phyloP scores from a whole-genome alignment of 768 basidiomycete species.

The Tremella yokohamensis region DNA sequence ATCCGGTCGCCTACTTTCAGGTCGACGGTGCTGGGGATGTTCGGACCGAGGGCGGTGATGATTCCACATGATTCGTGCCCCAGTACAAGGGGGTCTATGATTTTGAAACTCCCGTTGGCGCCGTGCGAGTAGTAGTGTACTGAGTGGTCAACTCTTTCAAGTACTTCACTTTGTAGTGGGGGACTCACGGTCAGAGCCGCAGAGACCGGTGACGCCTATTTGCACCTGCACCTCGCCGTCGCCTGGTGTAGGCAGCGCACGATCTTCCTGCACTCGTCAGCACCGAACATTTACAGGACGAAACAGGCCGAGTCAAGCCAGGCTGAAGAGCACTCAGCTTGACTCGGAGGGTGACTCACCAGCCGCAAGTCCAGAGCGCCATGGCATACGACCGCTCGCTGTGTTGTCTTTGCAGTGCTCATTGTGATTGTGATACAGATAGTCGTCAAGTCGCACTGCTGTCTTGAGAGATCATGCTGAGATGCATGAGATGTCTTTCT shows the following conservation, averaged over 20 bases:
- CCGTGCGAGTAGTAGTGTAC: constrained; percentile 89
- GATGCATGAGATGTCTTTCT: not conserved
- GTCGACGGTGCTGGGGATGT: constrained; percentile 39
- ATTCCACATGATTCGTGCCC: constrained; percentile 92
- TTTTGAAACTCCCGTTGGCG: constrained; percentile 85
- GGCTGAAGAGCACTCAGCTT: too few relatives aligned
- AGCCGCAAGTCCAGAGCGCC: constrained; percentile 76
- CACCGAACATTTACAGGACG: not conserved
- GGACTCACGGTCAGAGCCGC: constrained; percentile 59
- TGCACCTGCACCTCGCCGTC: constrained; percentile 74
- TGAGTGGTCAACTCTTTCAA: constrained; percentile 44
- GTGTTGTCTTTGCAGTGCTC: constrained; percentile 47
- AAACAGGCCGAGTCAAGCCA: too few relatives aligned
- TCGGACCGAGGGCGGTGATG: constrained; percentile 75
- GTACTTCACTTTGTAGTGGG: constrained; percentile 41
- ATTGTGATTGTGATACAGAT: constrained; percentile 1
- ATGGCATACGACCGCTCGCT: constrained; percentile 74
- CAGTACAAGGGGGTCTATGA: constrained; percentile 79
- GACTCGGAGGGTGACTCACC: constrained; percentile 49
- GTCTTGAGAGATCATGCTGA: too few relatives aligned
- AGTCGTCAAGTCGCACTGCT: not conserved
- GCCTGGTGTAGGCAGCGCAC: constrained; percentile 68
- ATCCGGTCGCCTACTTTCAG: constrained; percentile 72
- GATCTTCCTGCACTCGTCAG: constrained; percentile 56
- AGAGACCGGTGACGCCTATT: constrained; percentile 79